These are phyloP conservation scores for Nitzschia sp. DNA, from an alignment of 108 stramenopile species.

Conservation along the genomic window DNA sequence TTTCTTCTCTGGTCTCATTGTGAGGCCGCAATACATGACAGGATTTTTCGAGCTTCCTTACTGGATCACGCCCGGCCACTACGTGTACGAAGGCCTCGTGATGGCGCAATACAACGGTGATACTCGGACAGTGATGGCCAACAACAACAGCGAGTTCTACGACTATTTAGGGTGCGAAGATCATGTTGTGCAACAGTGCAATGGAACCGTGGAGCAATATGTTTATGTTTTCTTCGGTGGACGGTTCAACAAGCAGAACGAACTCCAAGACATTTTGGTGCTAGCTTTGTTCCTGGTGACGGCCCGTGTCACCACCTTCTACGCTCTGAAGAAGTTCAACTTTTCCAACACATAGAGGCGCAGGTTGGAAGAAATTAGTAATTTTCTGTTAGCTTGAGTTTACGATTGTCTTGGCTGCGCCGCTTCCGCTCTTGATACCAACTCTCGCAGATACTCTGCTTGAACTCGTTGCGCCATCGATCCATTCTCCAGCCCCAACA, in stretches of 20 bases:
- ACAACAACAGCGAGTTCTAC: constrained; percentile 52
- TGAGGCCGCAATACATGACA: constrained; percentile 61
- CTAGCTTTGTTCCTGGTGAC: constrained; percentile 52
- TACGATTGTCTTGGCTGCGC: neutral
- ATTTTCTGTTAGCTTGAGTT: neutral
- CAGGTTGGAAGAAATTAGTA: neutral
- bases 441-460: constrained; percentile 89
- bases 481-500: constrained; percentile 88
- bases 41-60: constrained; percentile 53
- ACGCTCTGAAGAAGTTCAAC: constrained; percentile 47
- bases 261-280: constrained; percentile 43
- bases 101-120: constrained; percentile 53
- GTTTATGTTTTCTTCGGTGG: constrained; percentile 70
- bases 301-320: constrained; percentile 55
- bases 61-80: constrained; percentile 75
- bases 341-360: constrained; percentile 32
- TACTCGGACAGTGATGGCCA: constrained; percentile 37
- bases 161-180: constrained; percentile 31
- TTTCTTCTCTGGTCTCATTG: constrained; percentile 78
- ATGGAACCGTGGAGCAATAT: constrained; percentile 51
- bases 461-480: constrained; percentile 90
- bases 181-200: constrained; percentile 21
- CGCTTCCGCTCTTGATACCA: constrained; percentile 75
- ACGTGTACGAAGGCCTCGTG: constrained; percentile 74
- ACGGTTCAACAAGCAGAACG: constrained; percentile 41